Conservation (phyloP, 148 eudicot species). For the Oxyria digyna region DNA sequence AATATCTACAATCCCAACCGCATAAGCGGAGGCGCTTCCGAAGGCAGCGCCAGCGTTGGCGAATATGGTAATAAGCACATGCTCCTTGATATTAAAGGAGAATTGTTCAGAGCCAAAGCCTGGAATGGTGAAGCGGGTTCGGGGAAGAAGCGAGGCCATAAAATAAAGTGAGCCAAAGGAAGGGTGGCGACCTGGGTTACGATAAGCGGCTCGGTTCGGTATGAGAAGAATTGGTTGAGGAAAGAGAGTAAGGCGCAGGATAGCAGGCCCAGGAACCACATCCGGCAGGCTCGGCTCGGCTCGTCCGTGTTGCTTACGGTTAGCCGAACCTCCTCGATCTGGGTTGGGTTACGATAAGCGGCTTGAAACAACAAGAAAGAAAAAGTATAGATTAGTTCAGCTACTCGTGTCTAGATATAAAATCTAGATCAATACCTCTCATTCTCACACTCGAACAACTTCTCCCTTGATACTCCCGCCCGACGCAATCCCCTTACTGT, state of each 20-base stretch:
- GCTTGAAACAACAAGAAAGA: no score
- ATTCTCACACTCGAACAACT: no score
- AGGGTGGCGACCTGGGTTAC: conserved; percentile 70
- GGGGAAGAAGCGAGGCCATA: conserved; percentile 46
- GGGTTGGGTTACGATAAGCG: no score
- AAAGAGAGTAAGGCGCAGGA: conserved; percentile 71
- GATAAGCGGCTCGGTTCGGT: conserved; percentile 70
- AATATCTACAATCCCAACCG: conserved; percentile 60
- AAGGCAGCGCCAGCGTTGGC: conserved; percentile 90
- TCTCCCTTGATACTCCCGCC: no score
- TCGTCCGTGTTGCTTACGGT: conserved; percentile 75
- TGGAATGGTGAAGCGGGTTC: conserved; percentile 40
- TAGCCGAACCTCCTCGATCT: conserved; percentile 80
- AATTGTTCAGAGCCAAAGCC: conserved; percentile 44
- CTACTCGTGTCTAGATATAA: no score
- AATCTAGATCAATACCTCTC: no score
- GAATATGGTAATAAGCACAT: conserved; percentile 69
- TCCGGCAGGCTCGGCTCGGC: conserved; percentile 80
- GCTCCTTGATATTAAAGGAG: conserved; percentile 82
- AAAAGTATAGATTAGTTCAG: no score
- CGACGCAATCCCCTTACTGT: no score
- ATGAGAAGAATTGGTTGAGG: conserved; percentile 81
- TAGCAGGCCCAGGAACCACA: conserved; percentile 77
- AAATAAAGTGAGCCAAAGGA: conserved; percentile 72
- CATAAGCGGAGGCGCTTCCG: conserved; percentile 77